These are phyloP conservation scores for Arctium minus DNA, from an alignment of 129 eudicot species.

Conservation along the genomic window DNA sequence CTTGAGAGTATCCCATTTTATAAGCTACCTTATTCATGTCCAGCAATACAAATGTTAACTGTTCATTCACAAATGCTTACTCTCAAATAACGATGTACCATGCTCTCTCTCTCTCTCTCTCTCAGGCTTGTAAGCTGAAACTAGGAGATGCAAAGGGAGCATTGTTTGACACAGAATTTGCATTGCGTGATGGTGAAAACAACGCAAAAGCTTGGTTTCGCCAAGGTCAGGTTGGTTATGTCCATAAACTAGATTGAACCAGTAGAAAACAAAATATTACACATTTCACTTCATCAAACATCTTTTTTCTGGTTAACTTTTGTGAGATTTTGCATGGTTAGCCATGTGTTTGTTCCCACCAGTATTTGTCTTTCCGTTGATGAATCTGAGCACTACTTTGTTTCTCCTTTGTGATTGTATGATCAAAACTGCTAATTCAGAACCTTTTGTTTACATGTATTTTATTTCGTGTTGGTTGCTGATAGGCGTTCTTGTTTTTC, in stretches of 20 bases:
- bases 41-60: neutral
- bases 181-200: slow-evolving; percentile 78
- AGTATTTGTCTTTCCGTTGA: neutral
- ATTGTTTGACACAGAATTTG: slow-evolving; percentile 76
- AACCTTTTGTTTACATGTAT: neutral
- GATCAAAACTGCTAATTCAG: neutral
- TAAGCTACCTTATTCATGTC: neutral
- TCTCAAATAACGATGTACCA: neutral
- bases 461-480: neutral
- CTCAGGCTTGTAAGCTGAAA: slow-evolving; percentile 88
- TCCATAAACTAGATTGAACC: neutral
- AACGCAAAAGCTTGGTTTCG: slow-evolving; percentile 94
- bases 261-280: neutral
- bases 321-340: neutral
- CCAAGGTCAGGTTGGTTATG: slow-evolving; percentile 84
- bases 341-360: neutral
- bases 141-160: slow-evolving; percentile 90
- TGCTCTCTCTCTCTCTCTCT: neutral
- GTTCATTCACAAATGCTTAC: neutral
- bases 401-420: neutral
- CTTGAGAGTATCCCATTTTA: neutral
- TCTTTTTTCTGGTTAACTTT: neutral
- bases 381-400: neutral
- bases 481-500: neutral
- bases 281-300: neutral